Evolutionary conservation across 2,329 filamentous ascomycete species (phyloP).

Genomic region (Aspergillus neotritici): DNA sequence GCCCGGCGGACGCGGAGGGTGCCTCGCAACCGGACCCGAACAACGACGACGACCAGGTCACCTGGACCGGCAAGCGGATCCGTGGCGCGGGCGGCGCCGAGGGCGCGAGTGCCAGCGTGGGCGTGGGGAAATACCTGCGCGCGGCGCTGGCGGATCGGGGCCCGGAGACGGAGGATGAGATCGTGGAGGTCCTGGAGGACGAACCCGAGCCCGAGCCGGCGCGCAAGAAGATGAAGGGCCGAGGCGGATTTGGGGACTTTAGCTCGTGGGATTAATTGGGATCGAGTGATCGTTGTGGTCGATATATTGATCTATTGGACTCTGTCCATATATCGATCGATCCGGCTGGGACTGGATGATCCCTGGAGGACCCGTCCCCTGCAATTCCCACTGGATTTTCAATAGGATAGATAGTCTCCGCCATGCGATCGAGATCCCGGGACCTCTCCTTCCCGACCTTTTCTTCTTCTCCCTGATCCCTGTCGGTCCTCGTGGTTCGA

Average conservation of each 20-base stretch:
- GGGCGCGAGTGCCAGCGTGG: slow-evolving; percentile 39
- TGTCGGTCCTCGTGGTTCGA: too few relatives aligned
- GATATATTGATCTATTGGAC: too few relatives aligned
- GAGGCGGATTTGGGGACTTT: slow-evolving; percentile 86
- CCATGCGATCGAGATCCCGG: too few relatives aligned
- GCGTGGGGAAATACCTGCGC: slow-evolving; percentile 78
- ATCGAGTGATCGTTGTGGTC: too few relatives aligned
- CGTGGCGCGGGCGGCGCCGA: slow-evolving; percentile 59
- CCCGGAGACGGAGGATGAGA: slow-evolving; percentile 49
- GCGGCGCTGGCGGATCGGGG: slow-evolving; percentile 43
- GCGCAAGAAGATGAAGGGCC: slow-evolving; percentile 70
- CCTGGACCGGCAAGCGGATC: slow-evolving; percentile 93
- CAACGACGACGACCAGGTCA: slow-evolving; percentile 77
- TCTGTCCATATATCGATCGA: too few relatives aligned
- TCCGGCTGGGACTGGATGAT: too few relatives aligned
- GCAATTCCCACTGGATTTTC: too few relatives aligned
- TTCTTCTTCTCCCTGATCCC: too few relatives aligned
- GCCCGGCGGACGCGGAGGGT: too few relatives aligned
- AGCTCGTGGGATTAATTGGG: slow-evolving; percentile 62
- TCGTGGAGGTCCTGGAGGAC: slow-evolving; percentile 56
- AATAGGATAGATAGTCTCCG: too few relatives aligned
- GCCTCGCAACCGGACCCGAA: slow-evolving; percentile 3
- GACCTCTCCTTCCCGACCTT: too few relatives aligned
- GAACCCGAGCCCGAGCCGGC: slow-evolving; percentile 62
- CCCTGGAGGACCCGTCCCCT: too few relatives aligned